These are phyloP conservation scores for Candida labiduridarum DNA, from an alignment of 1,139 yeast species.

Conservation along the genomic window DNA sequence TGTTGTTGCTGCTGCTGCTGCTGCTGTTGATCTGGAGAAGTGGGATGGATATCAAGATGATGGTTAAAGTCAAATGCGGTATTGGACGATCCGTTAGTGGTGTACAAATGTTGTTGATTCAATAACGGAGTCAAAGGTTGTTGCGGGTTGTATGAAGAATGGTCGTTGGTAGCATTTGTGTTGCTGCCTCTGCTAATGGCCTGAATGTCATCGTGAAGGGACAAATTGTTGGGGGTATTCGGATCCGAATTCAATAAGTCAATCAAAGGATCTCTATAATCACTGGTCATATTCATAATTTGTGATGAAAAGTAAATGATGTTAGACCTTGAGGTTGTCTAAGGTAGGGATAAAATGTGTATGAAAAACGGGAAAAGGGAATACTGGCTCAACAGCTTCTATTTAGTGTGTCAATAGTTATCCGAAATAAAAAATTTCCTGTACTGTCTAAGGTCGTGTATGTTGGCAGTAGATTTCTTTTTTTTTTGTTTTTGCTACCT, in stretches of 20 bases:
- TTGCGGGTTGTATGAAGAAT: background rate
- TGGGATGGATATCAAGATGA: conserved; percentile 7
- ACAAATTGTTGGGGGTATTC: background rate
- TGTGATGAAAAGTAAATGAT: background rate
- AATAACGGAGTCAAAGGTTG: conserved; percentile 17
- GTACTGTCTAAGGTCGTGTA: too few species aligned
- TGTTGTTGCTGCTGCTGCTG: conserved; percentile 7
- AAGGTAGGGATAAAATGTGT: background rate
- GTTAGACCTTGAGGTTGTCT: too few species aligned
- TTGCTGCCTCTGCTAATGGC: conserved; percentile 31
- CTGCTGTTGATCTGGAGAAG: conserved; percentile 7
- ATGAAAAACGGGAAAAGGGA: background rate
- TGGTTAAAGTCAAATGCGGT: conserved; percentile 5
- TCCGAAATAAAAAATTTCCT: too few species aligned
- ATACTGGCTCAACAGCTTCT: background rate
- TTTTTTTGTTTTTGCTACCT: too few species aligned
- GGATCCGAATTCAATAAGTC: conserved; percentile 11
- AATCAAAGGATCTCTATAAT: conserved; percentile 14
- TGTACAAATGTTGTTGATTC: conserved; percentile 15
- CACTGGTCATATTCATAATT: conserved; percentile 11
- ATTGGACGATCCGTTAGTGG: conserved; percentile 4
- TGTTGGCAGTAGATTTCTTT: too few species aligned
- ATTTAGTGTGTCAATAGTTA: too few species aligned
- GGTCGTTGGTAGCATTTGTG: background rate
- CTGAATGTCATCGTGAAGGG: conserved; percentile 30